A percentile compares a stretch with the other conserved stretches of the same genome.
phyloP scores from a whole-genome alignment of 108 stramenopile genomes.

The Mayamaea pseudoterrestris region DNA sequence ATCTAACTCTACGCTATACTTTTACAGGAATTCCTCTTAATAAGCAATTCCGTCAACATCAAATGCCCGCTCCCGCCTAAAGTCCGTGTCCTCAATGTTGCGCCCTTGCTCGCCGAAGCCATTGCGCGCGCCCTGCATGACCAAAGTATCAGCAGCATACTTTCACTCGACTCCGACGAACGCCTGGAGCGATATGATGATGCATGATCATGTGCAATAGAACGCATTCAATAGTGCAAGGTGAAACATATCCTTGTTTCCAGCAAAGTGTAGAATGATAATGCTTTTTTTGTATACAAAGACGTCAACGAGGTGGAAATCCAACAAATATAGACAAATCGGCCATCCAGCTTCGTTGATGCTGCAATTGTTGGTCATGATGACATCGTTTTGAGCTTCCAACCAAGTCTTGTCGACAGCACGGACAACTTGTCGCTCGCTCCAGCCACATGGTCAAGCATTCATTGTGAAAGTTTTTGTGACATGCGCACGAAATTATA shows the following conservation, averaged over 20 bases:
- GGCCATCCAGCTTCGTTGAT: not conserved
- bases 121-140: slow-evolving; percentile 69
- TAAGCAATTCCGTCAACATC: slow-evolving; percentile 63
- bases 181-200: slow-evolving; percentile 32
- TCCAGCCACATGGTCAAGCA: slow-evolving; percentile 6
- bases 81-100: slow-evolving; percentile 71
- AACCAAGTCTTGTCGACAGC: slow-evolving; percentile 4
- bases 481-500: too few species aligned
- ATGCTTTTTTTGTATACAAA: not conserved
- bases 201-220: not conserved
- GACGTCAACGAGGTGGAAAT: not conserved
- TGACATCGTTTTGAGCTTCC: not conserved
- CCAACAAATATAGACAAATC: not conserved
- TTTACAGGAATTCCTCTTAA: slow-evolving; percentile 68
- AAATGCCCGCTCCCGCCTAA: slow-evolving; percentile 38
- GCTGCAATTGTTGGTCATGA: slow-evolving; percentile 1
- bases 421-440: slow-evolving; percentile 1
- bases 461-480: too few species aligned
- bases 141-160: slow-evolving; percentile 61
- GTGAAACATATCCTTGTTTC: not conserved
- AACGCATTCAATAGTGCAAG: not conserved
- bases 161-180: slow-evolving; percentile 38
- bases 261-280: not conserved
- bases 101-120: slow-evolving; percentile 79
- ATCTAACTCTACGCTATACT: too few species aligned